Evolutionary conservation across 805 yeast genomes (phyloP), one percentile per base, ranked within the genome.

Genomic region (Blastobotrys attinorum): DNA sequence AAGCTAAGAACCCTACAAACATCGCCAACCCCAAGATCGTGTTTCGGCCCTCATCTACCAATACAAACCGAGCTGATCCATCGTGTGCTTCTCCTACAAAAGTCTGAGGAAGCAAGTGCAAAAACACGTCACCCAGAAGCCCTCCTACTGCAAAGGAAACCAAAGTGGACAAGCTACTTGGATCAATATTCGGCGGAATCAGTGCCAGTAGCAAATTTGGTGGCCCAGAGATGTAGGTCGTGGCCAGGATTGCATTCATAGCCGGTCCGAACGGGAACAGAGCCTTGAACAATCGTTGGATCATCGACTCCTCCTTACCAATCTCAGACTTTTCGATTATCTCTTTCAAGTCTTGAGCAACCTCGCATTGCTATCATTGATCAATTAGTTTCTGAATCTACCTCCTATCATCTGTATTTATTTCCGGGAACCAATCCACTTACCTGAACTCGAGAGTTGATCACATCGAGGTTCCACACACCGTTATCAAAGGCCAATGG

Each of bases 101-200:
- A 1, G 79, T 74, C 54, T 80, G 83, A 2, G 92, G 92, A 38
- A 83, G 61, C 46, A 83, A 56, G 59, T 83, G 92, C 36, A 83
- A 58, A 49, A 83, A 80, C 1, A 82, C 77, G 57, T 83, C 90
- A 37, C 90, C 90, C 29, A 83, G 62, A 31, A 83, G 64, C 1
- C 89, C 84, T 37, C 92, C 92, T 39, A 79, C 72, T 11, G 90
- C 89, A 63, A 83, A 82, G 37, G 85, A 69, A 1, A 82, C 84
- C 44, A 83, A 60, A 21, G 74, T 57, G 7, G 77, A 66, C 31
- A 81, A 62, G 25, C 69, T 63, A 2, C 73, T 60, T 0, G 79
- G 76, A 39, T 72, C 64, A 38, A 79, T 76, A 22, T 70, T 60
- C 0, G 79, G 70, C 4, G 87, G 86, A 27, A 79, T 70, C 50